Evolutionary conservation across 225 moss, liverwort and hornwort species (phyloP).

Genomic region (Pleurozium schreberi): DNA sequence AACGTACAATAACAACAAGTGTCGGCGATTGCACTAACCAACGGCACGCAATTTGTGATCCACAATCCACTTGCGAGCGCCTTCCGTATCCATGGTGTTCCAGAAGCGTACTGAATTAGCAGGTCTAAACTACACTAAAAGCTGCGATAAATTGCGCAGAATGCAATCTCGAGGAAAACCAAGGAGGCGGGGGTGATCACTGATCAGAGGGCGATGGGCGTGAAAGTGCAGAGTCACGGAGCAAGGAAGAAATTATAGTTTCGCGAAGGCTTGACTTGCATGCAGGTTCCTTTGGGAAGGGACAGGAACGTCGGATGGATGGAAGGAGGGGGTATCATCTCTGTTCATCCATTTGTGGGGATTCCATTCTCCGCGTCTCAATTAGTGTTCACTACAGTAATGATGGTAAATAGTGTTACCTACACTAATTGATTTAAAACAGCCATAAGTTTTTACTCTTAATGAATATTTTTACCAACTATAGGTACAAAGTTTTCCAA

Average conservation of each 20-base stretch:
- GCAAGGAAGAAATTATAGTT: neutral
- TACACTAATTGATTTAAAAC: too few relatives aligned
- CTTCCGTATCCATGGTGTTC: neutral
- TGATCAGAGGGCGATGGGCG: neutral
- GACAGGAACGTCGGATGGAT: too few relatives aligned
- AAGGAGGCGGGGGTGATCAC: neutral
- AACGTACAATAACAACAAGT: neutral
- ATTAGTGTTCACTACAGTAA: too few relatives aligned
- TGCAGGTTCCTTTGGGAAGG: neutral
- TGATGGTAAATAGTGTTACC: too few relatives aligned
- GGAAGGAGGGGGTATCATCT: too few relatives aligned
- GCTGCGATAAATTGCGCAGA: neutral
- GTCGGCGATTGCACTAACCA: neutral
- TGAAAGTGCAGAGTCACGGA: neutral
- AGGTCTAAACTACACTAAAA: neutral
- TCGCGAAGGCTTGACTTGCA: neutral
- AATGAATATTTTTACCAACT: too few relatives aligned
- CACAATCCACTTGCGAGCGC: constrained; percentile 2
- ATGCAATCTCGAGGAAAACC: neutral
- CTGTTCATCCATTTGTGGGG: too few relatives aligned
- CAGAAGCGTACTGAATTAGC: neutral
- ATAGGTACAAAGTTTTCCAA: too few relatives aligned
- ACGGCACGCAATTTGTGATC: constrained; percentile 10
- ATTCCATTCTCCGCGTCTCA: too few relatives aligned
- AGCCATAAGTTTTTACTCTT: too few relatives aligned